Base-by-base conservation (phyloP, 805 yeast species). In the Nakazawaea populi region DNA sequence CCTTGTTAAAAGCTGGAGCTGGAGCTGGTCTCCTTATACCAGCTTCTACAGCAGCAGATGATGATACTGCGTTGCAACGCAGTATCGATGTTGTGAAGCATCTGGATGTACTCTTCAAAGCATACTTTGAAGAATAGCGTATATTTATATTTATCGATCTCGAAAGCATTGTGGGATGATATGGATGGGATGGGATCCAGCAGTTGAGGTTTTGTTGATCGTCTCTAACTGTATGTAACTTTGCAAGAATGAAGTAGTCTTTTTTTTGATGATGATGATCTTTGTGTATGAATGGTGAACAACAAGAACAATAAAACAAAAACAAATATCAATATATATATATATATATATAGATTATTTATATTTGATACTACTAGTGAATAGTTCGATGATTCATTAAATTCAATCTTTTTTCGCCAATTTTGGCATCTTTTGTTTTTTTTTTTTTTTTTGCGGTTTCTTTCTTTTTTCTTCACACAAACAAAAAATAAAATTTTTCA, bases 1-100 rank as follows among this genome's bases (percentile, higher is more conserved):
- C 49, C 12, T 65, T 67, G 61, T 77, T 73, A 60, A 78, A 78
- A n/a, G 80, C 60, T 7, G 82, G 80, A 11, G 82, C 72, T 30
- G 83, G 82, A 8, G 49, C 55, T 38, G 65, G 67, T 55, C 67
- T 58, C n/a, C 56, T 54, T 30, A 55, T 56, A 38, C 56, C 52
- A n/a, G 58, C 5, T 5, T 7, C 36, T 6, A 30, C 51, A 12
- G 58, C 54, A 18, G 63, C 41, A 24, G 42, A 18, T 38, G 10
- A 35, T 32, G 18, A 18, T 12, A n/a, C 32, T 24, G n/a, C 37
- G 24, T 18, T 27, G 11, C n/a, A 10, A 27, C 44, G 42, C 11
- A 28, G 32, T 36, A 12, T 24, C 12, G 41, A 36, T n/a, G 6
- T 12, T 10, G 34, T 36, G 24, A 45, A 27, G 12, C 27, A 29